Evolutionary conservation across 352 stramenopile species (phyloP).

Genomic region (Globisporangium orthogonon): DNA sequence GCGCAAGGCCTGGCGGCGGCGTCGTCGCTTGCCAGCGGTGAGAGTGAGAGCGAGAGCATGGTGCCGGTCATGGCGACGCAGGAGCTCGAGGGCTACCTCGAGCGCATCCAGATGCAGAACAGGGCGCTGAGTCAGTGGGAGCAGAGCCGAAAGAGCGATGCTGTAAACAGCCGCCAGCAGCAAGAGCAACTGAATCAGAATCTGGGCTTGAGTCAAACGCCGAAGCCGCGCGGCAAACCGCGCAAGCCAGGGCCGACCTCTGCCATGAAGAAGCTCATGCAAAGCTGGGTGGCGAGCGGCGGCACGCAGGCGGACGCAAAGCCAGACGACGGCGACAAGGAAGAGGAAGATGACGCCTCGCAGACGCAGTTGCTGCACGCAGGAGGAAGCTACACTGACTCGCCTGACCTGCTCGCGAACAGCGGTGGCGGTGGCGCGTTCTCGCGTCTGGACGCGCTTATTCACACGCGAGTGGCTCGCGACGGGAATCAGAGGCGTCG

Average conservation of each 20-base stretch:
- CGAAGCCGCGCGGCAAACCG: background rate
- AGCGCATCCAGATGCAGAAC: constrained; percentile 42
- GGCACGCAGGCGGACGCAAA: background rate
- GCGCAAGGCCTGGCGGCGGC: background rate
- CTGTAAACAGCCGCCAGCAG: constrained; percentile 1
- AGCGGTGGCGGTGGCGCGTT: background rate
- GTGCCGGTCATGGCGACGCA: constrained; percentile 35
- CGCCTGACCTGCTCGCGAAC: constrained; percentile 10
- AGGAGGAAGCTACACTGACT: constrained; percentile 5
- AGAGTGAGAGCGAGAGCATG: constrained; percentile 2
- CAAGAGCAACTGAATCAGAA: background rate
- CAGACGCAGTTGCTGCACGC: constrained; percentile 13
- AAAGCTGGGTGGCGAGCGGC: constrained; percentile 11
- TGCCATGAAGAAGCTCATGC: constrained; percentile 12
- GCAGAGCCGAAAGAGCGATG: constrained; percentile 11
- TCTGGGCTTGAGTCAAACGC: constrained; percentile 5
- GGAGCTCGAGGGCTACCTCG: constrained; percentile 45
- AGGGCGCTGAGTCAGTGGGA: constrained; percentile 46
- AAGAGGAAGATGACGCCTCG: constrained; percentile 17
- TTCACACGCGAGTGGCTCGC: background rate
- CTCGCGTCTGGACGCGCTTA: background rate
- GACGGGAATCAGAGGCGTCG: background rate
- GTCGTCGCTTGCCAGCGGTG: background rate
- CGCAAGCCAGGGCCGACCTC: constrained; percentile 2
- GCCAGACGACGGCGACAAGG: constrained; percentile 6